Conservation (phyloP, 2,329 filamentous ascomycete genomes). For the Onygenales sp. region DNA sequence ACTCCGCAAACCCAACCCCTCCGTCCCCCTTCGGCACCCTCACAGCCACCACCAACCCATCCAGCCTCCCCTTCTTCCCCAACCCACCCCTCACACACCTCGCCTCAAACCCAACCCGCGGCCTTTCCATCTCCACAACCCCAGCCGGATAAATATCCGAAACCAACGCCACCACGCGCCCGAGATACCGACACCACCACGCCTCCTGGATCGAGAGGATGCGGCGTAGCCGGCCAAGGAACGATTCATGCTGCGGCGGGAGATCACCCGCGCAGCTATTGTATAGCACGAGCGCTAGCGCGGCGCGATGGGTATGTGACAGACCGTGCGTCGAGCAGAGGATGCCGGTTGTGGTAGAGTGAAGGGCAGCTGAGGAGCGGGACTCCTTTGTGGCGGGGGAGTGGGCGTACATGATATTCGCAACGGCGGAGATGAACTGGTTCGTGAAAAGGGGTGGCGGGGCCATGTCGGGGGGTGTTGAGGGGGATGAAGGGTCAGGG, state of each 20-base stretch:
- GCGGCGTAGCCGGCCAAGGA: conserved; percentile 44
- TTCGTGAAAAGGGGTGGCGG: conserved; percentile 35
- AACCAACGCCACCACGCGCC: conserved; percentile 49
- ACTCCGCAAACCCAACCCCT: conserved; percentile 21
- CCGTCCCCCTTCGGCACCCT: conserved; percentile 29
- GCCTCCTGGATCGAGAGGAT: conserved; percentile 46
- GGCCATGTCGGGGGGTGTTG: conserved; percentile 14
- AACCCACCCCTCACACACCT: conserved; percentile 34
- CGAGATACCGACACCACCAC: conserved; percentile 60
- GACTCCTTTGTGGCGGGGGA: conserved; percentile 43
- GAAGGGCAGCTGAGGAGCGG: conserved; percentile 59
- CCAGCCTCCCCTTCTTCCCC: conserved; percentile 31
- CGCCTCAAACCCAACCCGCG: conserved; percentile 29
- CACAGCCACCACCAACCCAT: conserved; percentile 38
- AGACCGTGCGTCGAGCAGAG: conserved; percentile 62
- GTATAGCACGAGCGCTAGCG: conserved; percentile 62
- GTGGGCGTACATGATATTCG: conserved; percentile 50
- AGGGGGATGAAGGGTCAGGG: conserved; percentile 24
- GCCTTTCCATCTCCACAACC: conserved; percentile 21
- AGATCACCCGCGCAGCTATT: conserved; percentile 64
- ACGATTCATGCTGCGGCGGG: conserved; percentile 46
- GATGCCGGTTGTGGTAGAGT: conserved; percentile 59
- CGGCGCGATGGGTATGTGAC: conserved; percentile 60
- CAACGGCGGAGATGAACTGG: conserved; percentile 46
- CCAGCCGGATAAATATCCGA: conserved; percentile 55